Percentiles rank a stretch among this genome's conserved stretches.
Conservation (phyloP, 2,329 filamentous ascomycete genomes). For the Dactylellina haptotyla region DNA sequence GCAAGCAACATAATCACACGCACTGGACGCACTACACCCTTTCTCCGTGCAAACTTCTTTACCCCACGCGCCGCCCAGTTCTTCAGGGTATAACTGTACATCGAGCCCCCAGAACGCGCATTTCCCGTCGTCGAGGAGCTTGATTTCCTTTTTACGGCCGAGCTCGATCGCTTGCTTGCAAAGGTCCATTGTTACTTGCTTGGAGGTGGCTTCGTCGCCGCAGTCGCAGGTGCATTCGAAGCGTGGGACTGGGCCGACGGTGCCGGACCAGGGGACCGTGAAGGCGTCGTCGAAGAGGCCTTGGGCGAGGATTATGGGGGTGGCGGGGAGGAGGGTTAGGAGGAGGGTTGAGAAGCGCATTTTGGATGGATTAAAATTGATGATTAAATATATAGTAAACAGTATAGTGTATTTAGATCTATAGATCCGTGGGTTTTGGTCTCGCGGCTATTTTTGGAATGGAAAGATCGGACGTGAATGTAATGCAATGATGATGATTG, state of each 20-base stretch:
- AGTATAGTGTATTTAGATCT: background rate
- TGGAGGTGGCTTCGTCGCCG: constrained; percentile 14
- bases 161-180: constrained; percentile 22
- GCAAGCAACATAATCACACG: constrained; percentile 41
- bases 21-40: constrained; percentile 31
- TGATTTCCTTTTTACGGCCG: constrained; percentile 45
- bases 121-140: constrained; percentile 32
- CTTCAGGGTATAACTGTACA: constrained; percentile 14
- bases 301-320: background rate
- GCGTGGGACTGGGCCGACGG: constrained; percentile 30
- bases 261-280: constrained; percentile 20
- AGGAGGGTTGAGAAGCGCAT: constrained; percentile 24
- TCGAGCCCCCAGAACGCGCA: constrained; percentile 47
- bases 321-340: constrained; percentile 8
- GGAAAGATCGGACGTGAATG: too few species aligned
- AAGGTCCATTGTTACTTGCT: constrained; percentile 23
- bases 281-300: background rate
- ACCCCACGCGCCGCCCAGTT: constrained; percentile 24
- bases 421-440: background rate
- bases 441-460: background rate
- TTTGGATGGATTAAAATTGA: background rate
- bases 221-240: constrained; percentile 51
- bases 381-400: background rate
- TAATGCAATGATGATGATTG: too few species aligned
- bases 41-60: constrained; percentile 33